These are phyloP conservation scores for Plasmodium cynomolgi DNA, from an alignment of 169 alveolate species.

Conservation along the genomic window DNA sequence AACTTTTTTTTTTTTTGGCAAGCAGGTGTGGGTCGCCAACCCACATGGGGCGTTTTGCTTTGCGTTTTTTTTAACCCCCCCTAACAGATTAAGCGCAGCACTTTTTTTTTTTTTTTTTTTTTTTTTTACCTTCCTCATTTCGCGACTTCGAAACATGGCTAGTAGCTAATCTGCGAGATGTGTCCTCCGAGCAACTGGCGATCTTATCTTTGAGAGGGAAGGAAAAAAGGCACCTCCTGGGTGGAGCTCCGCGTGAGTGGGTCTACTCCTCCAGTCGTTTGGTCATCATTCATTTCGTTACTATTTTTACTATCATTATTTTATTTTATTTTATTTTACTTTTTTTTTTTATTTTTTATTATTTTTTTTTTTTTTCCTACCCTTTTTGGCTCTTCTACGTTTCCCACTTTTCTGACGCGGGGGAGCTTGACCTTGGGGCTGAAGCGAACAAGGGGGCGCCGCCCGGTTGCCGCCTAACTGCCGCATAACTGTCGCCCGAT, in stretches of 20 bases:
- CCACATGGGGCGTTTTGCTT: neutral
- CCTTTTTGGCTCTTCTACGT: neutral
- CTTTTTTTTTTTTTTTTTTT: neutral
- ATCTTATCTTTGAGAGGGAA: neutral
- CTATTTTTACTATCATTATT: neutral
- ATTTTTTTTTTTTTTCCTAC: no score
- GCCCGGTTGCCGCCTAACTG: no score
- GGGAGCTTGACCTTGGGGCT: neutral
- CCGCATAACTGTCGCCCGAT: no score
- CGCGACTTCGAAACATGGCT: neutral
- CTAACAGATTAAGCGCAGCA: neutral
- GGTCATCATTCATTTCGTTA: neutral
- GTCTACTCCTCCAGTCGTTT: neutral
- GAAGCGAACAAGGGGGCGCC: constrained; percentile 16
- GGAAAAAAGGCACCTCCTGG: neutral
- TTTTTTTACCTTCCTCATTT: neutral
- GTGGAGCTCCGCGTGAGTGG: neutral
- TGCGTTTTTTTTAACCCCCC: neutral
- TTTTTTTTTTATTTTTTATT: neutral
- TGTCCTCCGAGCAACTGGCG: neutral
- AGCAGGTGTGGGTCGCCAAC: neutral
- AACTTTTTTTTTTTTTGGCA: neutral
- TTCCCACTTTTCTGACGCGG: neutral
- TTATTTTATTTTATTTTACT: no score
- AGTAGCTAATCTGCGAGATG: neutral